These are phyloP conservation scores for Pseudodiploospora longispora DNA, from an alignment of 2,329 filamentous ascomycete genomes.

Conservation along the genomic window DNA sequence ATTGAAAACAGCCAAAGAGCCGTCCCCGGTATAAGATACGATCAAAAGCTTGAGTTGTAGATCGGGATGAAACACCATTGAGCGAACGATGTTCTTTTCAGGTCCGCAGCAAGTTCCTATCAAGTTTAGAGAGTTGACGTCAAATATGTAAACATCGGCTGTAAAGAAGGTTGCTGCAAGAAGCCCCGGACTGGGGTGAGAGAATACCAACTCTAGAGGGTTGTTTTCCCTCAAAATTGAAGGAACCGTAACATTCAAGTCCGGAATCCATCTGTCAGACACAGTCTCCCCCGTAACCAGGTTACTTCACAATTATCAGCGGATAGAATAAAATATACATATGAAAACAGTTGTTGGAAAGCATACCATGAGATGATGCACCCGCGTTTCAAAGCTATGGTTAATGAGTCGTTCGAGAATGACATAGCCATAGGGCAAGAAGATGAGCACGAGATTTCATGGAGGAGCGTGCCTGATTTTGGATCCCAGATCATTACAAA, in stretches of 20 bases:
- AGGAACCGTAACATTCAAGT: too few relatives aligned
- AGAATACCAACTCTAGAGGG: background rate
- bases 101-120: background rate
- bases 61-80: background rate
- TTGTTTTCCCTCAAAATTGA: background rate
- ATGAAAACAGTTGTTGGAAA: background rate
- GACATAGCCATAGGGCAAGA: background rate
- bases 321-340: too few relatives aligned
- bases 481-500: background rate
- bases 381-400: background rate
- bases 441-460: background rate
- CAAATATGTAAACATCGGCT: slow-evolving; percentile 1
- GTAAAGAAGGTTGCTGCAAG: background rate
- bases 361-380: slow-evolving; percentile 1
- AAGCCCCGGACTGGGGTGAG: background rate
- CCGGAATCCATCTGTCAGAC: background rate
- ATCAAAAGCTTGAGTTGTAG: background rate
- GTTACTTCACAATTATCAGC: too few relatives aligned
- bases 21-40: background rate
- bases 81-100: background rate
- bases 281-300: too few relatives aligned
- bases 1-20: background rate
- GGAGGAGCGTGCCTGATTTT: slow-evolving; percentile 1
- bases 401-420: background rate
- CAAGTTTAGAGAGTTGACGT: background rate